Evolutionary conservation across 306 rosid genomes (phyloP).

Genomic region (Arachis hypogaea): DNA sequence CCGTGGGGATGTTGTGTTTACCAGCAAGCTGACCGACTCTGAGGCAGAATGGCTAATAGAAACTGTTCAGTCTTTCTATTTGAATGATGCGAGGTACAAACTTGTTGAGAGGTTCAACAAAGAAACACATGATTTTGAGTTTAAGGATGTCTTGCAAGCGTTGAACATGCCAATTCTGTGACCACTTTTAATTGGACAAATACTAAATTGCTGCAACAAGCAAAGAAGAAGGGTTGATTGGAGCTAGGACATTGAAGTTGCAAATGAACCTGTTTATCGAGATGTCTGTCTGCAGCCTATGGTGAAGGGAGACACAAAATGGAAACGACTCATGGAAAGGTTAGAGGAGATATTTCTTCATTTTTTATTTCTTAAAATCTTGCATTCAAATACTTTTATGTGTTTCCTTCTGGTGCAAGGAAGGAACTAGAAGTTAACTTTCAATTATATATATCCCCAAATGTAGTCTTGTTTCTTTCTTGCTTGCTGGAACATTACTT

Average conservation of each 20-base stretch:
- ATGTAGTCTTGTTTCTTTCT: neutral
- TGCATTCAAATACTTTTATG: slow-evolving; percentile 2
- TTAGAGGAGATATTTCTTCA: no score
- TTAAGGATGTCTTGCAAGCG: slow-evolving; percentile 83
- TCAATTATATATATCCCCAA: neutral
- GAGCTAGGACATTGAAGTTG: slow-evolving; percentile 19
- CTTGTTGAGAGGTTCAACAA: slow-evolving; percentile 85
- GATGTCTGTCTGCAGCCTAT: neutral
- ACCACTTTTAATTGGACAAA: slow-evolving; percentile 32
- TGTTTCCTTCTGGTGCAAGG: neutral
- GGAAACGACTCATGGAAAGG: no score
- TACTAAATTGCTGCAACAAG: neutral
- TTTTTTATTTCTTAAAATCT: no score
- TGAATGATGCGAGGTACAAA: slow-evolving; percentile 76
- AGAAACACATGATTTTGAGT: slow-evolving; percentile 81
- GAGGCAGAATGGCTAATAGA: slow-evolving; percentile 91
- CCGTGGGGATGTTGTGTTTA: slow-evolving; percentile 81
- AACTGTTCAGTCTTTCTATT: slow-evolving; percentile 78
- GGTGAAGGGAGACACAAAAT: neutral
- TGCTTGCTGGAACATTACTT: slow-evolving; percentile 10
- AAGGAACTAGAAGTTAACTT: slow-evolving; percentile 15
- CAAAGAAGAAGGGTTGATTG: slow-evolving; percentile 19
- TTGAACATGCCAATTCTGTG: slow-evolving; percentile 74
- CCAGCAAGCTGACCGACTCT: slow-evolving; percentile 76
- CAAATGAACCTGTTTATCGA: neutral